These are phyloP conservation scores for Aspergillus intermedius DNA, from an alignment of 2,329 filamentous ascomycete species.

Conservation along the genomic window DNA sequence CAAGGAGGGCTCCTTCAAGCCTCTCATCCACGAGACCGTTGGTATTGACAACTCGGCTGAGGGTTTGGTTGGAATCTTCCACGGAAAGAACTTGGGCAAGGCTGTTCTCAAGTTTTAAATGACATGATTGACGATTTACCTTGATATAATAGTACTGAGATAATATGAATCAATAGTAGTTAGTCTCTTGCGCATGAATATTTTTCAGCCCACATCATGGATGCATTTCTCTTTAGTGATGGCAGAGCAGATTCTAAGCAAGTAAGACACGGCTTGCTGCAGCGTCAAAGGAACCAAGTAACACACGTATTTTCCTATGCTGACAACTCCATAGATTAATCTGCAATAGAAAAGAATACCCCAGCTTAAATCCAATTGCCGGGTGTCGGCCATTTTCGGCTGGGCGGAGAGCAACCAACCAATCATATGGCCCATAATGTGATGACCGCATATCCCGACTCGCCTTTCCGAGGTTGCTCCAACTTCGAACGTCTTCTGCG, in stretches of 20 bases:
- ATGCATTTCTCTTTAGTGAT: too few species aligned
- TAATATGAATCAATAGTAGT: too few species aligned
- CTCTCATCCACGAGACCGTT: slow-evolving; percentile 60
- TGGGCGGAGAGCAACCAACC: slow-evolving; percentile 27
- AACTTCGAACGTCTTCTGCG: slow-evolving; percentile 7
- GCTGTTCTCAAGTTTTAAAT: slow-evolving; percentile 64
- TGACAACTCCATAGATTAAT: too few species aligned
- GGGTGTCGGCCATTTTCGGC: slow-evolving; percentile 33
- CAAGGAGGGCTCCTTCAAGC: slow-evolving; percentile 66
- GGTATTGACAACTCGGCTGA: slow-evolving; percentile 73
- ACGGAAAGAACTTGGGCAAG: slow-evolving; percentile 81
- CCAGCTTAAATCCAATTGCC: not conserved
- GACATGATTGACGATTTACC: not conserved
- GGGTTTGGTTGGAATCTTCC: slow-evolving; percentile 66
- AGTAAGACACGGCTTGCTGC: too few species aligned
- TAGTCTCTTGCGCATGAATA: too few species aligned
- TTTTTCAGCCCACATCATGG: too few species aligned
- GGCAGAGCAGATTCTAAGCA: too few species aligned
- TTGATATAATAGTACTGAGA: not conserved
- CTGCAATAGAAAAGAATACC: not conserved
- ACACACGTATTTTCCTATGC: too few species aligned
- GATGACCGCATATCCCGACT: slow-evolving; percentile 34
- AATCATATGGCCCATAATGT: slow-evolving; percentile 31
- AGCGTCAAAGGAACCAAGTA: too few species aligned
- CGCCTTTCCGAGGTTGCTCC: slow-evolving; percentile 32